Conservation (phyloP, 2,329 filamentous ascomycete genomes). For the Elsinoe batatas region DNA sequence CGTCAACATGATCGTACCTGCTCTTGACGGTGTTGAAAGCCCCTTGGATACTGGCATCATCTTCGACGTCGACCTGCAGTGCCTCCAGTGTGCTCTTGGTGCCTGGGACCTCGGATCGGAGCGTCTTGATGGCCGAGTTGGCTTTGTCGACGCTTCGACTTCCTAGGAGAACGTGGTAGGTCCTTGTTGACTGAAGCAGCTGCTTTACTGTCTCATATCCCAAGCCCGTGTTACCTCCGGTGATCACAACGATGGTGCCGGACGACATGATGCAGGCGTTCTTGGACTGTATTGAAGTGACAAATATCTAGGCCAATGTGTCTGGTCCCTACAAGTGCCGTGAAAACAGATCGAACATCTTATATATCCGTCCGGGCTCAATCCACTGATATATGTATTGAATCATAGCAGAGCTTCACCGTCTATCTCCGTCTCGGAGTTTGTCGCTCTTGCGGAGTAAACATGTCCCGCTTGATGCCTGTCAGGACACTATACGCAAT, state of each 20-base stretch:
- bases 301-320: not conserved
- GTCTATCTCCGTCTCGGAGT: too few relatives aligned
- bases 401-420: too few relatives aligned
- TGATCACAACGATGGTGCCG: slow-evolving; percentile 40
- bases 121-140: slow-evolving; percentile 34
- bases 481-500: too few relatives aligned
- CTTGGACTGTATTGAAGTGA: not conserved
- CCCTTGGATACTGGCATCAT: slow-evolving; percentile 43
- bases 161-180: slow-evolving; percentile 49
- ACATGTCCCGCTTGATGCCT: not conserved
- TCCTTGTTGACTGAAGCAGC: slow-evolving; percentile 36
- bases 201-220: slow-evolving; percentile 50
- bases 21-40: slow-evolving; percentile 36
- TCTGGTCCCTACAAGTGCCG: too few relatives aligned
- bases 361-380: not conserved
- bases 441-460: not conserved
- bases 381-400: too few relatives aligned
- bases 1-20: slow-evolving; percentile 40
- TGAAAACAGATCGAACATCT: too few relatives aligned
- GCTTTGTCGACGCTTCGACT: slow-evolving; percentile 44
- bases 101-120: slow-evolving; percentile 34
- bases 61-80: slow-evolving; percentile 45
- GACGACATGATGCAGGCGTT: not conserved
- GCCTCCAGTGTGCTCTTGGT: slow-evolving; percentile 36
- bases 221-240: slow-evolving; percentile 48